Base-by-base conservation (phyloP, 352 stramenopile genomes). In the Phytophthora europaea region DNA sequence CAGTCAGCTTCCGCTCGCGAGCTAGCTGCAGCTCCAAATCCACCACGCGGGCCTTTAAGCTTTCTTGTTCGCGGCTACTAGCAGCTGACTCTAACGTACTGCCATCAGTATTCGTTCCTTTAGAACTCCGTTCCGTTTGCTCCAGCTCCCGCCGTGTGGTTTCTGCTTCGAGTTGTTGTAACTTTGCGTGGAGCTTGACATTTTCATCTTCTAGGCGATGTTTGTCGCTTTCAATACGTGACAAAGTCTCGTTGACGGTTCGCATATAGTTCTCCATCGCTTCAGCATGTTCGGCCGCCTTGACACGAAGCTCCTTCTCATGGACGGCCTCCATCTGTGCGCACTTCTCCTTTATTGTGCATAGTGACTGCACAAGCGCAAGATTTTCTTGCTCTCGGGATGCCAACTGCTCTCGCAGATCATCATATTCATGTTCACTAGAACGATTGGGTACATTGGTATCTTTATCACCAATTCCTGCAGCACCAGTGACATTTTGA, bases 341-440 rank as follows among this genome's bases (percentile, higher is more conserved):
- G 31, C 60, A 79, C 48, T 78, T 78, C 23, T 81, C 72, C 48
- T 83, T 85, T 2, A 81, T 74, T 7, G 67, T 66, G 22, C 72
- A 82, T 3, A 91, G 59, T 38, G 83, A 82, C 26, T 84, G 80
- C 47, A 88, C 54, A 10, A 91, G 74, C 4, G 75, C 50, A 3
- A 81, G 55, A 20, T 82, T 91, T 56, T 89, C 84, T 36, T 82
- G 59, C 50, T 91, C 80, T 40, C 75, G 61, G 1, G 67, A 75
- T 0, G 77, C 53, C 26, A 87, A 33, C 13, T 83, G 65, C 6
- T 73, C 67, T 22, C 56, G 67, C 9, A 82, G 34, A 18, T 33
- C 34, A 23, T 72, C 72, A 23, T 65, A 15, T 58, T 69, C 52
- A 18, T 58, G 23, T 26, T 45, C 5, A 40, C 12, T 36, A 5